Conservation (phyloP, 164 flowering plant genomes). For the Chimonanthus salicifolius region DNA sequence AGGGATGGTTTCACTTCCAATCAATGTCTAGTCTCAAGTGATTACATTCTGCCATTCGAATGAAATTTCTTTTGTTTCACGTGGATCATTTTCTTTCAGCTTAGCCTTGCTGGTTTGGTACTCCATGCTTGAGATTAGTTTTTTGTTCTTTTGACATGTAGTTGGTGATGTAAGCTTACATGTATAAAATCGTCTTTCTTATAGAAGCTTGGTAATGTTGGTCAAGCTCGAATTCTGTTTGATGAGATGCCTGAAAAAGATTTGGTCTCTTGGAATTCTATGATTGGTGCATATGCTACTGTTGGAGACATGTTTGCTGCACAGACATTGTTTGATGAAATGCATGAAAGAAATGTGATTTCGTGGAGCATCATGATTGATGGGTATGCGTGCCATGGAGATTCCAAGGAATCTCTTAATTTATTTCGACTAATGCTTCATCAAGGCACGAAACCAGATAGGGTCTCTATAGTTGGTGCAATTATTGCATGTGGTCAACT, state of each 20-base stretch:
- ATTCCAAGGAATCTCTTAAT: conserved; percentile 24
- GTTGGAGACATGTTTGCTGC: conserved; percentile 32
- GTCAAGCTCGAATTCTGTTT: conserved; percentile 26
- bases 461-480: conserved; percentile 21
- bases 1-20: not conserved
- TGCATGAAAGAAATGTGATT: conserved; percentile 28
- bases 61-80: not conserved
- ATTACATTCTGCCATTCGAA: not conserved
- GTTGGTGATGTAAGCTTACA: not conserved
- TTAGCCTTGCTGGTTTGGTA: not conserved
- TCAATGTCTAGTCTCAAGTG: not conserved
- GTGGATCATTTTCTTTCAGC: not conserved
- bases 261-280: conserved; percentile 34
- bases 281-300: conserved; percentile 29
- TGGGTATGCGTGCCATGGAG: conserved; percentile 26
- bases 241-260: conserved; percentile 28
- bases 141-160: not conserved
- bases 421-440: conserved; percentile 33
- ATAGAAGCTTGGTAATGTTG: conserved; percentile 21
- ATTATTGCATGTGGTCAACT: conserved; percentile 31
- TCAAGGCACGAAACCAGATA: conserved; percentile 27
- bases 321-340: conserved; percentile 22
- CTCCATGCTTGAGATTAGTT: not conserved
- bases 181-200: not conserved
- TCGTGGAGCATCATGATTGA: conserved; percentile 42